These are phyloP conservation scores for Penicillium sp. DNA, from an alignment of 2,329 filamentous ascomycete species.

Conservation along the genomic window DNA sequence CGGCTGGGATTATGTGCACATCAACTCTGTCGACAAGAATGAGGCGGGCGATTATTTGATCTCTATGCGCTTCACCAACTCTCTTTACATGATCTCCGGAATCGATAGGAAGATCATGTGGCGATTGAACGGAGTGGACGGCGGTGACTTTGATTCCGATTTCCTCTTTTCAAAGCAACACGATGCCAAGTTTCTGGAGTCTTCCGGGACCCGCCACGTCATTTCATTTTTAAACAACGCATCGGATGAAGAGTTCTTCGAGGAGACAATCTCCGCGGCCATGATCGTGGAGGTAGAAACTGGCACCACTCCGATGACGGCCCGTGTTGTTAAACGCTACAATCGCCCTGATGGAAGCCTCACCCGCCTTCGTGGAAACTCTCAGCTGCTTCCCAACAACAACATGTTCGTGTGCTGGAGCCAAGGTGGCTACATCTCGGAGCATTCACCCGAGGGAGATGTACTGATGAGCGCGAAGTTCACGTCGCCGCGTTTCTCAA, in stretches of 20 bases:
- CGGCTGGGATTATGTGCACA: slow-evolving; percentile 39
- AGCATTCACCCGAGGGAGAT: slow-evolving; percentile 30
- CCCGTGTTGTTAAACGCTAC: slow-evolving; percentile 27
- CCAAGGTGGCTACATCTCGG: slow-evolving; percentile 33
- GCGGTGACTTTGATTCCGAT: slow-evolving; percentile 29
- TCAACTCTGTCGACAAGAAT: slow-evolving; percentile 42
- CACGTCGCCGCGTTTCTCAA: slow-evolving; percentile 31
- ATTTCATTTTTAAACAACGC: slow-evolving; percentile 38
- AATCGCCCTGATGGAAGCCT: slow-evolving; percentile 33
- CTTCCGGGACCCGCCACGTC: slow-evolving; percentile 28
- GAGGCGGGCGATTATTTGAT: slow-evolving; percentile 38
- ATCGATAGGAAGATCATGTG: slow-evolving; percentile 36
- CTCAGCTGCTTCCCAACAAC: slow-evolving; percentile 34
- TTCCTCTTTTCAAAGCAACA: slow-evolving; percentile 40
- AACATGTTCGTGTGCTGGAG: slow-evolving; percentile 41
- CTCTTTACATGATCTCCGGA: slow-evolving; percentile 39
- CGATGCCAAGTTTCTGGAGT: slow-evolving; percentile 34
- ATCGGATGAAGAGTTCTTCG: slow-evolving; percentile 27
- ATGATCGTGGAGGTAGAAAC: slow-evolving; percentile 32
- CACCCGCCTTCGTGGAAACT: slow-evolving; percentile 35
- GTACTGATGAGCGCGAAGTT: slow-evolving; percentile 35
- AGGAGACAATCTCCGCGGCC: slow-evolving; percentile 29
- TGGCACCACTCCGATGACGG: slow-evolving; percentile 26
- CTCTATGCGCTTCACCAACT: slow-evolving; percentile 39
- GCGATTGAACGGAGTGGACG: slow-evolving; percentile 34